These are phyloP conservation scores for Coemansia sp. DNA, from an alignment of 192 early-diverging fungal species.

Conservation along the genomic window DNA sequence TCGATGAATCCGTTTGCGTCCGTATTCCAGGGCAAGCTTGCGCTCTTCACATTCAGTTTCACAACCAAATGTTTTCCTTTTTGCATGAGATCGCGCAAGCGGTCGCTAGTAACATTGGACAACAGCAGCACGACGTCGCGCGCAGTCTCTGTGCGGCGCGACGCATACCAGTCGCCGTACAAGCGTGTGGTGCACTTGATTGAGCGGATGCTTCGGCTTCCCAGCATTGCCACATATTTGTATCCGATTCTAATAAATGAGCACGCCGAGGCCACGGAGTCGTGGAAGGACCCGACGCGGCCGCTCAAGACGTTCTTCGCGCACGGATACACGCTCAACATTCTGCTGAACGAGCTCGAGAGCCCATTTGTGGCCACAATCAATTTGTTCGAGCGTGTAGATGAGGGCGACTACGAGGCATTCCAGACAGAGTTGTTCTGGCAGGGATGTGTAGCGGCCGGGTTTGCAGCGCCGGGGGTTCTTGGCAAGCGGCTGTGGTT, in stretches of 20 bases:
- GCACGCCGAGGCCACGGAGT: conserved; percentile 12
- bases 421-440: conserved; percentile 46
- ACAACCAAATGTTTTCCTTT: conserved; percentile 35
- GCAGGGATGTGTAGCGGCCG: conserved; percentile 43
- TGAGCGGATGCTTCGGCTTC: conserved; percentile 41
- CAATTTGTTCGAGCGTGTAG: conserved; percentile 28
- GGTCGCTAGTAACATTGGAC: conserved; percentile 10
- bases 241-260: conserved; percentile 48
- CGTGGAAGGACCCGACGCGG: conserved; percentile 24
- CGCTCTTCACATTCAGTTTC: conserved; percentile 29
- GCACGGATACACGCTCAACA: conserved; percentile 52
- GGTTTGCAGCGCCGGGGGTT: conserved; percentile 8
- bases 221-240: conserved; percentile 36
- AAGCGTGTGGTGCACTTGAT: conserved; percentile 33
- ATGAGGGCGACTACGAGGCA: conserved; percentile 18
- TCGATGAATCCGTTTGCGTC: conserved; percentile 25
- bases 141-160: conserved; percentile 40
- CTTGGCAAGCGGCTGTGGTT: conserved; percentile 2
- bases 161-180: conserved; percentile 47
- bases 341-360: conserved; percentile 49
- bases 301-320: conserved; percentile 42
- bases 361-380: conserved; percentile 54
- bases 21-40: conserved; percentile 43
- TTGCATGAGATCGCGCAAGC: conserved; percentile 30
- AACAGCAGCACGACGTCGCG: conserved; percentile 26